Conservation (phyloP, 345 rosid genomes). For the Cardiospermum halicacabum region DNA sequence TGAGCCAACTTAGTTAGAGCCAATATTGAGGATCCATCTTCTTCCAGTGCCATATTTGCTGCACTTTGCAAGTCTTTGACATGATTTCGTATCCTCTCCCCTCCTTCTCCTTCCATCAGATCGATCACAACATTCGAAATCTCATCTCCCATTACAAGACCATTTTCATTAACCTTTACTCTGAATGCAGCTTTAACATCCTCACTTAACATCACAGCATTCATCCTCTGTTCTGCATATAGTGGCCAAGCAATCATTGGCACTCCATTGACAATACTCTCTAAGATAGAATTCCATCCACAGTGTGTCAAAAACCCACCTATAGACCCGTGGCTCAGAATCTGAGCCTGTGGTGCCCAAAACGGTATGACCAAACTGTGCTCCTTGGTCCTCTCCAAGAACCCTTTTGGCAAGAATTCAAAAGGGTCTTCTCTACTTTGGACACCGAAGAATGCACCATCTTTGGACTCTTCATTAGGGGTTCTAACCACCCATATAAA, state of each 20-base stretch:
- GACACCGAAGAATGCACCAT: conserved; percentile 7
- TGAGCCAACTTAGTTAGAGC: background rate
- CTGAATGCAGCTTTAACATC: conserved; percentile 5
- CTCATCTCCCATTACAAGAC: conserved; percentile 23
- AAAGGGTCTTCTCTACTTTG: conserved; percentile 6
- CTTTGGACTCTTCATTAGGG: conserved; percentile 7
- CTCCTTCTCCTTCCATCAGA: conserved; percentile 32
- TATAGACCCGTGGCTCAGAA: conserved; percentile 9
- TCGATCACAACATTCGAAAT: conserved; percentile 19
- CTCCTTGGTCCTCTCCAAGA: conserved; percentile 21
- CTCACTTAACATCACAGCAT: conserved; percentile 21
- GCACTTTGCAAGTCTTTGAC: conserved; percentile 26
- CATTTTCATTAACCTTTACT: background rate
- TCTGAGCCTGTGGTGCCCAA: conserved; percentile 14
- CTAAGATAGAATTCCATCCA: conserved; percentile 9
- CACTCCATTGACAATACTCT: conserved; percentile 22
- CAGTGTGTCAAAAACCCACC: conserved; percentile 14
- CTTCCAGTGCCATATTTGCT: background rate
- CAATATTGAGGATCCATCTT: background rate
- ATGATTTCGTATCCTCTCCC: conserved; percentile 15
- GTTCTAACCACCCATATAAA: conserved; percentile 24
- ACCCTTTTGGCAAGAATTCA: conserved; percentile 26
- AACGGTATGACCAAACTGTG: conserved; percentile 6
- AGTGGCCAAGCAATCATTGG: conserved; percentile 39
- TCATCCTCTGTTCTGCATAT: conserved; percentile 36